Base-by-base conservation (phyloP, 345 rosid species). In the Citrus glauca region DNA sequence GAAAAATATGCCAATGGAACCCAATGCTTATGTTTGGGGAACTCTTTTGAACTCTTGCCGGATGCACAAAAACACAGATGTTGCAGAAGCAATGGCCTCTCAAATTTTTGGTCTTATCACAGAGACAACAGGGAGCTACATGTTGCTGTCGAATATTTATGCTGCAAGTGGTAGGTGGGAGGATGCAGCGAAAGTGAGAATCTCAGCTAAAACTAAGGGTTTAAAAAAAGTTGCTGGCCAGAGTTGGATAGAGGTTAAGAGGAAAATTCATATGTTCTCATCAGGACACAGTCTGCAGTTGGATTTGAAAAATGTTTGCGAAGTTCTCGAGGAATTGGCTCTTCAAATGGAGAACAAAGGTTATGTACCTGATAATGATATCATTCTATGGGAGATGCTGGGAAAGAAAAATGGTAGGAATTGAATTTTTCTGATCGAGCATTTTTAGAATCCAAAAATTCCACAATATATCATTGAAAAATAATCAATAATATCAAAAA, bases 31-130 rank as follows among this genome's bases (percentile, higher is more conserved):
- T 76, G 88, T 93, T 2, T 89, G 86, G 91, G 89, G 95, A 77
- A 92, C 98, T 83, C 83, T 93, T 22, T 81, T 93, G 75, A 91
- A 91, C 82, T 87, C 97, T 78, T 91, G 92, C 71, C 74, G 90
- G 72, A 88, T 88, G 90, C 97, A 90, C 80, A 90, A 85, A 75
- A 77, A 84, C 45, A 69, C 85, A n/a, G 85, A 84, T 69, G 71
- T 84, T 22, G 93, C 86, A 22, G 87, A 86, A 79, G 80, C 74
- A 75, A 75, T 79, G 14, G 91, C 93, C 20, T 71, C 83, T 37
- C 78, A 80, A 8, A 71, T 87, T 78, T 83, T 88, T 11, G 50
- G 74, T 74, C 84, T 80, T 38, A 76, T 75, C 53, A 72, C 81
- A 6, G 88, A 86, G 80, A 81, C 62, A 71, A 79, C 86, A 13